Evolutionary conservation across 306 rosid genomes (phyloP), one percentile per base, ranked within the genome.

Genomic region (Herpetospermum pedunculosum): DNA sequence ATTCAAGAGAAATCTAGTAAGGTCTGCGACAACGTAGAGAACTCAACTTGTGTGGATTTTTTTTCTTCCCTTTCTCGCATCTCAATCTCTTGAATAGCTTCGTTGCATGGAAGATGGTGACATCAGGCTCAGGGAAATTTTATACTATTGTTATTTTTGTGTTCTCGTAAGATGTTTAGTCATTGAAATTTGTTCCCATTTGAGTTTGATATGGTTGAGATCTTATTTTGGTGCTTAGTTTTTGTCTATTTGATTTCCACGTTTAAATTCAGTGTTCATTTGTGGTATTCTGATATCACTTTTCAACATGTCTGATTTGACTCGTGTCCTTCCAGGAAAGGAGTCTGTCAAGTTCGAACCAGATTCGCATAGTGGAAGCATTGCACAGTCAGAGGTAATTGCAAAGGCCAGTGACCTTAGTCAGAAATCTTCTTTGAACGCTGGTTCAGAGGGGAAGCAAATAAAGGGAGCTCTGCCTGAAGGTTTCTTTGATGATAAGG

Each of bases 401-500:
- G 81, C 79, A 71, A 76, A 84, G 54, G 74, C 78, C 63, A 38
- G 12, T 46, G 85, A 87, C 75, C 76, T 18, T 60, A 74, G 64
- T 44, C 83, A 81, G 77, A 67, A 77, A 71, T 63, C 91, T 38
- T 60, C 59, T 47, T 58, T 75, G 76, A 54, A 71, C 78, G 32
- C 76, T 77, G 90, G 77, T 81, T 71, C 87, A 30, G 96, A 89
- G 76, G 76, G 19, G 75, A 85, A 84, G 79, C 96, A 86, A 84
- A 84, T 44, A 29, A 85, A 83, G 77, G 95, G 92, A 49, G 86
- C 84, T 85, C 85, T 94, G 70, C 99, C 99, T 40, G 99, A 89
- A 82, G 99, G 99, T 65, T 94, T 94, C 84, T 94, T 91, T 84
- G 99, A 94, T 77, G 89, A 88, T 77, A 94, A 94, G 86, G 99